A percentile compares a stretch with the other conserved stretches of the same genome.
phyloP scores from a whole-genome alignment of 1,284 basidiomycete species.

The Austropuccinia psidii region DNA sequence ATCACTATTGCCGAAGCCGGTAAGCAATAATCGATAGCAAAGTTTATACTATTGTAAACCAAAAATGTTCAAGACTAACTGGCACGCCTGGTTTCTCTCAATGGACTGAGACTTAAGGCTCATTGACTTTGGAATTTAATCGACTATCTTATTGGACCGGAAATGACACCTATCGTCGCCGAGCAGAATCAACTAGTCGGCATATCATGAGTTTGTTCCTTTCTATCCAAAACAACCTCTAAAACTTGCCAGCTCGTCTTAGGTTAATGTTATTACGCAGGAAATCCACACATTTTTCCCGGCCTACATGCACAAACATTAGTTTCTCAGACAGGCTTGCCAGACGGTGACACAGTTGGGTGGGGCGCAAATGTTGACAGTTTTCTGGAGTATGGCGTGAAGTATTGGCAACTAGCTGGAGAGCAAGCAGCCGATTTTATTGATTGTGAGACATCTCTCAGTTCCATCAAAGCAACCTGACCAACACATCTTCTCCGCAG shows the following conservation, averaged over 20 bases:
- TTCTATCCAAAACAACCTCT: not conserved
- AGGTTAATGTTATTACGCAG: not conserved
- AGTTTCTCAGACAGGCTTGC: not conserved
- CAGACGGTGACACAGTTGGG: not conserved
- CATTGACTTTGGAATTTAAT: constrained; percentile 27
- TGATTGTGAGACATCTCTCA: not conserved
- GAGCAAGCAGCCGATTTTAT: constrained; percentile 20
- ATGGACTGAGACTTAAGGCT: not conserved
- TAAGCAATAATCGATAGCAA: no score
- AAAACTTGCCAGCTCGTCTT: not conserved
- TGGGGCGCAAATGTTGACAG: constrained; percentile 24
- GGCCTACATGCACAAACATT: constrained; percentile 14
- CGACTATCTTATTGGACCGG: constrained; percentile 28
- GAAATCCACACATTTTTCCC: constrained; percentile 15
- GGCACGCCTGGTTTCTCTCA: not conserved
- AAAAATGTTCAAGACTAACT: not conserved
- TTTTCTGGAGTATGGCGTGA: constrained; percentile 27
- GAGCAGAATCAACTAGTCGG: constrained; percentile 19
- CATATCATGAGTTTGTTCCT: constrained; percentile 14
- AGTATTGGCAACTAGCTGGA: constrained; percentile 32
- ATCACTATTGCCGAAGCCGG: constrained; percentile 31
- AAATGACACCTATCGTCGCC: constrained; percentile 24
- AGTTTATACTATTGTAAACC: not conserved
- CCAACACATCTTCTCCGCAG: not conserved
- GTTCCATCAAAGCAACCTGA: not conserved